Conservation (phyloP, 2,329 filamentous ascomycete genomes). For the Paraconiothyrium sp. region DNA sequence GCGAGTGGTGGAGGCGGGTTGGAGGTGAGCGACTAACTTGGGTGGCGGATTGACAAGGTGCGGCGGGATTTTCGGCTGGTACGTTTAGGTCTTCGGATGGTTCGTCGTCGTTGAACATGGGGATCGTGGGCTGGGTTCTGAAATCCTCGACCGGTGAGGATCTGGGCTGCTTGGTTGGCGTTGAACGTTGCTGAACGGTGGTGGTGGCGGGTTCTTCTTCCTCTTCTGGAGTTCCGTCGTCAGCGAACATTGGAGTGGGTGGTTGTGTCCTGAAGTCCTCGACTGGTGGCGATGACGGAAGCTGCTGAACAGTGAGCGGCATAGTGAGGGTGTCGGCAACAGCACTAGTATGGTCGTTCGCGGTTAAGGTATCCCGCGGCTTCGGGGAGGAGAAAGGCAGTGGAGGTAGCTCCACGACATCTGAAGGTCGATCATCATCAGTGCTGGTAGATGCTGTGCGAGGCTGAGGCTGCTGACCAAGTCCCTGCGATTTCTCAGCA, state of each 20-base stretch:
- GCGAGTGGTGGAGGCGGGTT: slow-evolving; percentile 26
- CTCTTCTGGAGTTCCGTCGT: slow-evolving; percentile 27
- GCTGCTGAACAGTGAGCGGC: slow-evolving; percentile 16
- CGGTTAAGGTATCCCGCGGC: neutral
- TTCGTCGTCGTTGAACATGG: slow-evolving; percentile 12
- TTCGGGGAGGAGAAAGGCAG: slow-evolving; percentile 7
- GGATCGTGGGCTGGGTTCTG: slow-evolving; percentile 1
- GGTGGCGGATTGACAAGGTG: slow-evolving; percentile 21
- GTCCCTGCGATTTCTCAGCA: slow-evolving; percentile 29
- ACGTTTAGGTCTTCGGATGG: slow-evolving; percentile 28
- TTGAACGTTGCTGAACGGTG: neutral
- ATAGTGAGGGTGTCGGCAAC: slow-evolving; percentile 5
- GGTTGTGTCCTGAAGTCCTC: slow-evolving; percentile 27
- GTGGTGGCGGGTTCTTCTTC: slow-evolving; percentile 6
- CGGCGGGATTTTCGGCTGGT: neutral
- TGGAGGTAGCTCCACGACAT: neutral
- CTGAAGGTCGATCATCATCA: slow-evolving; percentile 23
- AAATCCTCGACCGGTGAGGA: slow-evolving; percentile 3
- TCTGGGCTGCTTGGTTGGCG: neutral
- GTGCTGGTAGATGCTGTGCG: slow-evolving; percentile 10
- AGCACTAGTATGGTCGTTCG: neutral
- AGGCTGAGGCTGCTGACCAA: slow-evolving; percentile 24
- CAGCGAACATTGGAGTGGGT: slow-evolving; percentile 38
- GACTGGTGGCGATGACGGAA: slow-evolving; percentile 13
- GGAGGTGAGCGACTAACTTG: slow-evolving; percentile 37